Conservation (phyloP, 768 basidiomycete genomes). For the Neoboletus magnificus region DNA sequence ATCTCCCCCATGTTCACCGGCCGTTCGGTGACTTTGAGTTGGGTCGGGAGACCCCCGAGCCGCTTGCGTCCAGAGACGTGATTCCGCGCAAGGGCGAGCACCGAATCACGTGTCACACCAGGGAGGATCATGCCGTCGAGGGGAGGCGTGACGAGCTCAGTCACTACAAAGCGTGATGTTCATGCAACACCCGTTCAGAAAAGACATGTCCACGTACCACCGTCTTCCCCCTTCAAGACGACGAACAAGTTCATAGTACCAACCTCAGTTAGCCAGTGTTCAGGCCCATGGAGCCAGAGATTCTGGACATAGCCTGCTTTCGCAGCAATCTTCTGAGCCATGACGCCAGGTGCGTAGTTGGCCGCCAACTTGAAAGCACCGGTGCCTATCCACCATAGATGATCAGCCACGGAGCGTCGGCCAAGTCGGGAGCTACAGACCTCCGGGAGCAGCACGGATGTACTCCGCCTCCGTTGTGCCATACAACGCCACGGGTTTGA, state of each 20-base stretch:
- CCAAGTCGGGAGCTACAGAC: slow-evolving; percentile 30
- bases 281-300: slow-evolving; percentile 79
- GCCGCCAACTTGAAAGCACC: slow-evolving; percentile 86
- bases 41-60: slow-evolving; percentile 51
- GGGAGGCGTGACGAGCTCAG: slow-evolving; percentile 63
- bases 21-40: slow-evolving; percentile 62
- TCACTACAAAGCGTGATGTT: slow-evolving; percentile 28
- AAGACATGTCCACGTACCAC: slow-evolving; percentile 39
- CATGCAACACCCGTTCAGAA: neutral
- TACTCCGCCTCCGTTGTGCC: slow-evolving; percentile 66
- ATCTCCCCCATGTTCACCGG: slow-evolving; percentile 76
- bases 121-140: slow-evolving; percentile 65
- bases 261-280: slow-evolving; percentile 57
- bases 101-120: slow-evolving; percentile 63
- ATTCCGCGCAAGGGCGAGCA: slow-evolving; percentile 45
- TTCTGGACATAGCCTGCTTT: slow-evolving; percentile 81
- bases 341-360: slow-evolving; percentile 85
- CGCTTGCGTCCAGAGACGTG: slow-evolving; percentile 49
- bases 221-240: slow-evolving; percentile 68
- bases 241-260: slow-evolving; percentile 94
- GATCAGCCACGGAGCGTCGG: slow-evolving; percentile 6
- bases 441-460: slow-evolving; percentile 83
- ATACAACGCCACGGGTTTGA: slow-evolving; percentile 87
- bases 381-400: slow-evolving; percentile 47
- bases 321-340: slow-evolving; percentile 79